Percentiles rank a stretch among this genome's conserved stretches.
These are phyloP conservation scores for Actinomucor elegans DNA, from an alignment of 371 early-diverging fungal genomes.

Conservation along the genomic window DNA sequence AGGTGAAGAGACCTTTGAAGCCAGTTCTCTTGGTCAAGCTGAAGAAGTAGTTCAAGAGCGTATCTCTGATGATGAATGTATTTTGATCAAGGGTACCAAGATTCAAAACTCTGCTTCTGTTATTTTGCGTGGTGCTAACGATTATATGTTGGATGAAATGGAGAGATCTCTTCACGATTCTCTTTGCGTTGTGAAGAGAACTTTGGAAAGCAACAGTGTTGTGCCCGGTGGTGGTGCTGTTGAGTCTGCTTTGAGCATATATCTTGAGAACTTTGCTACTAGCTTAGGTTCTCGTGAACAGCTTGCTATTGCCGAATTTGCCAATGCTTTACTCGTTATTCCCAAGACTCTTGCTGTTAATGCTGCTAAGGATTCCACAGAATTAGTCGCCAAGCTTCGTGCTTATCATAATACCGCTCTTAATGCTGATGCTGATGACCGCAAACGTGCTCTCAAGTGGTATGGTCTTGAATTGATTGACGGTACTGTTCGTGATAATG, in stretches of 20 bases:
- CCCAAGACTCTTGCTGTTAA: constrained; percentile 99
- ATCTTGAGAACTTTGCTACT: constrained; percentile 97
- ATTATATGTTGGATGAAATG: constrained; percentile 99
- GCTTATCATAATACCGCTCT: constrained; percentile 93
- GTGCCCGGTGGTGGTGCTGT: constrained; percentile 99
- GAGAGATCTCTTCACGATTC: constrained; percentile 98
- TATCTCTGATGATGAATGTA: constrained; percentile 98
- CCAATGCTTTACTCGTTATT: constrained; percentile 95
- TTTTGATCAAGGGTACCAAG: constrained; percentile 95
- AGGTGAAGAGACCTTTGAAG: constrained; percentile 96
- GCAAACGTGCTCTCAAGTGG: constrained; percentile 81
- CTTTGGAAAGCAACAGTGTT: constrained; percentile 95
- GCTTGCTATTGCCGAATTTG: constrained; percentile 98
- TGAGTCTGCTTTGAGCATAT: constrained; percentile 96
- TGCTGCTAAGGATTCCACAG: constrained; percentile 98
- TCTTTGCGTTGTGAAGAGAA: constrained; percentile 97
- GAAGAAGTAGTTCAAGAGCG: constrained; percentile 97
- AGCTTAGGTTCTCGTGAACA: constrained; percentile 89
- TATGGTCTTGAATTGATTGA: constrained; percentile 95
- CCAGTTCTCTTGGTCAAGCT: constrained; percentile 90
- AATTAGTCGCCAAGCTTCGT: constrained; percentile 93
- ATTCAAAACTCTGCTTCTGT: constrained; percentile 89
- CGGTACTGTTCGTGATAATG: constrained; percentile 94
- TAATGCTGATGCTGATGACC: constrained; percentile 62
- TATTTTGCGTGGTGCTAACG: constrained; percentile 99